These are phyloP conservation scores for Talaromyces sp. DNA, from an alignment of 2,329 filamentous ascomycete genomes.

Conservation along the genomic window DNA sequence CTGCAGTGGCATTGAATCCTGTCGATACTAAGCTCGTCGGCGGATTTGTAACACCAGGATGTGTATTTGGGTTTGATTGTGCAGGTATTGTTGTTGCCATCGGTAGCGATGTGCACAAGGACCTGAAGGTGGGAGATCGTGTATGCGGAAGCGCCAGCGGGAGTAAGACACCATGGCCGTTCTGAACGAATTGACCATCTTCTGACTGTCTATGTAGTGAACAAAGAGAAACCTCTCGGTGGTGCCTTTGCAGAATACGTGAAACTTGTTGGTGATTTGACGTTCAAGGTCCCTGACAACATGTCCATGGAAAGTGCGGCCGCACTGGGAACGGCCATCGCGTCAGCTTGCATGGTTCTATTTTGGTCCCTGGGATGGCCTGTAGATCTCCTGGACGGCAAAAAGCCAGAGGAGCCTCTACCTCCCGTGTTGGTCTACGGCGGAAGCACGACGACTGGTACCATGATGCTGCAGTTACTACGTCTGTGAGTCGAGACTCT, in stretches of 20 bases:
- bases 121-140: slow-evolving; percentile 33
- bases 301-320: slow-evolving; percentile 35
- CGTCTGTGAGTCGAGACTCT: slow-evolving; percentile 29
- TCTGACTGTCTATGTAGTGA: slow-evolving; percentile 4
- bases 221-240: slow-evolving; percentile 19
- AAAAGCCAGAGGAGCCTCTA: not conserved
- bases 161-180: slow-evolving; percentile 23
- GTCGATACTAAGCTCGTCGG: slow-evolving; percentile 31
- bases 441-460: slow-evolving; percentile 47
- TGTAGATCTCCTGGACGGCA: not conserved
- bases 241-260: slow-evolving; percentile 42
- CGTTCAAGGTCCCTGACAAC: slow-evolving; percentile 32
- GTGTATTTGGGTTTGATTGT: slow-evolving; percentile 33
- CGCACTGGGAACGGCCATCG: slow-evolving; percentile 24
- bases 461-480: slow-evolving; percentile 48
- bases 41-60: slow-evolving; percentile 26
- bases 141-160: slow-evolving; percentile 38
- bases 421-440: slow-evolving; percentile 47
- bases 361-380: slow-evolving; percentile 22
- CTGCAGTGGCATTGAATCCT: slow-evolving; percentile 36
- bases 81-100: slow-evolving; percentile 12
- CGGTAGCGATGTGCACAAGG: slow-evolving; percentile 5
- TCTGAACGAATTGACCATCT: slow-evolving; percentile 20
- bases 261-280: slow-evolving; percentile 29
- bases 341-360: slow-evolving; percentile 26